These are phyloP conservation scores for Fomes fomentarius DNA, from an alignment of 1,284 basidiomycete species.

Conservation along the genomic window DNA sequence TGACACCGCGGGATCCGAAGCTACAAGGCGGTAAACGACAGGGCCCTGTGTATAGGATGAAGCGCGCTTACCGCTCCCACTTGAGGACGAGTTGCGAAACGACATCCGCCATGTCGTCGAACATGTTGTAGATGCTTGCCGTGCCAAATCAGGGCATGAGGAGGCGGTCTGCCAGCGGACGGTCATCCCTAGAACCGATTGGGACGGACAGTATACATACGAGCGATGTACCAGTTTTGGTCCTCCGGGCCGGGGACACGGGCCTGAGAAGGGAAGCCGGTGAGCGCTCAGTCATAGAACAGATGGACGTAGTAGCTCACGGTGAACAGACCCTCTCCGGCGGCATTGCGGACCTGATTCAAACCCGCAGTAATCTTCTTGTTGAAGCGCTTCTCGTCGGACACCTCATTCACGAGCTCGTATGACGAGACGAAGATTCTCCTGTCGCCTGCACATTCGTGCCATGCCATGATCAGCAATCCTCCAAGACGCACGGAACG, in stretches of 20 bases:
- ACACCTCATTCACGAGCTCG: slow-evolving; percentile 44
- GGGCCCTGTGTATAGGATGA: not conserved
- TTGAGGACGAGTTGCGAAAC: slow-evolving; percentile 49
- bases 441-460: slow-evolving; percentile 14
- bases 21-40: slow-evolving; percentile 24
- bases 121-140: slow-evolving; percentile 47
- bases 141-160: slow-evolving; percentile 57
- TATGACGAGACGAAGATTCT: slow-evolving; percentile 39
- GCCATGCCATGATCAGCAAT: not conserved
- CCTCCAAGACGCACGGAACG: too few species aligned
- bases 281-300: not conserved
- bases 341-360: slow-evolving; percentile 43
- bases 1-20: slow-evolving; percentile 44
- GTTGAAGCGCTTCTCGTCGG: slow-evolving; percentile 48
- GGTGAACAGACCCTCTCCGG: slow-evolving; percentile 50
- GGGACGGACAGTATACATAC: slow-evolving; percentile 31
- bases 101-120: slow-evolving; percentile 53
- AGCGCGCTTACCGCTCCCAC: slow-evolving; percentile 43
- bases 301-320: slow-evolving; percentile 1
- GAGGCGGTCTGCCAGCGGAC: slow-evolving; percentile 42
- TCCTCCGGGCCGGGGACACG: slow-evolving; percentile 47
- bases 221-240: slow-evolving; percentile 50
- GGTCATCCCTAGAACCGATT: not conserved
- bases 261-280: slow-evolving; percentile 16
- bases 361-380: slow-evolving; percentile 42